Evolutionary conservation across 768 basidiomycete genomes (phyloP).

Genomic region (Sarcomyxa edulis): DNA sequence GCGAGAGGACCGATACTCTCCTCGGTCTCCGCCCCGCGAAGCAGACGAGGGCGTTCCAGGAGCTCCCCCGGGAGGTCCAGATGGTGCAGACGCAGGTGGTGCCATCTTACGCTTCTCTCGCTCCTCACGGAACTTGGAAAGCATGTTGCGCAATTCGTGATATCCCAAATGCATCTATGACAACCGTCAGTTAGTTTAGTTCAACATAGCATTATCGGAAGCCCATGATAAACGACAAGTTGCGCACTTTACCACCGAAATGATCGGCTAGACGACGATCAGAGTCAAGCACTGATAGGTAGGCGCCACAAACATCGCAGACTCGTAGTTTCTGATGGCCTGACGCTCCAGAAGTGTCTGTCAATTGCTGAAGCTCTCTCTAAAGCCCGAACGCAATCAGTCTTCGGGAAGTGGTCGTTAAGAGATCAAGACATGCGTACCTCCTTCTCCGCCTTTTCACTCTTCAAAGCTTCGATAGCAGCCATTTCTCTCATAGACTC

Average conservation of each 20-base stretch:
- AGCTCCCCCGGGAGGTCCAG: constrained; percentile 25
- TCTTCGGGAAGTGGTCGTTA: constrained; percentile 2
- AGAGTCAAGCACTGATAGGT: constrained; percentile 95
- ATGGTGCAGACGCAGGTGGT: constrained; percentile 36
- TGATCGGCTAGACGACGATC: constrained; percentile 98
- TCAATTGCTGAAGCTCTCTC: constrained; percentile 93
- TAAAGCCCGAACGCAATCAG: constrained; percentile 19
- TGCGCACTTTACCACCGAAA: constrained; percentile 99
- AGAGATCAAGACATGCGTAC: constrained; percentile 34
- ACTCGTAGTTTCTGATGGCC: constrained; percentile 99
- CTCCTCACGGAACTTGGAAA: constrained; percentile 85
- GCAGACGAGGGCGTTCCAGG: constrained; percentile 32
- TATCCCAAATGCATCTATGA: constrained; percentile 97
- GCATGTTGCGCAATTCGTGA: constrained; percentile 94
- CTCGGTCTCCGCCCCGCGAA: constrained; percentile 27
- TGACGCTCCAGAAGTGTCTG: constrained; percentile 96
- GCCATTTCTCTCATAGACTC: constrained; percentile 98
- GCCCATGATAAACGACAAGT: constrained; percentile 21
- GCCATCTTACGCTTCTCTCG: constrained; percentile 74
- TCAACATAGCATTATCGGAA: not conserved
- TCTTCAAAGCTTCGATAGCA: constrained; percentile 96
- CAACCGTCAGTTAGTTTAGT: constrained; percentile 16
- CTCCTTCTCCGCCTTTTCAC: constrained; percentile 95
- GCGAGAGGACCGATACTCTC: constrained; percentile 55
- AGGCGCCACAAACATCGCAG: constrained; percentile 99